These are phyloP conservation scores for Lachnellula willkommii DNA, from an alignment of 2,329 filamentous ascomycete genomes.

Conservation along the genomic window DNA sequence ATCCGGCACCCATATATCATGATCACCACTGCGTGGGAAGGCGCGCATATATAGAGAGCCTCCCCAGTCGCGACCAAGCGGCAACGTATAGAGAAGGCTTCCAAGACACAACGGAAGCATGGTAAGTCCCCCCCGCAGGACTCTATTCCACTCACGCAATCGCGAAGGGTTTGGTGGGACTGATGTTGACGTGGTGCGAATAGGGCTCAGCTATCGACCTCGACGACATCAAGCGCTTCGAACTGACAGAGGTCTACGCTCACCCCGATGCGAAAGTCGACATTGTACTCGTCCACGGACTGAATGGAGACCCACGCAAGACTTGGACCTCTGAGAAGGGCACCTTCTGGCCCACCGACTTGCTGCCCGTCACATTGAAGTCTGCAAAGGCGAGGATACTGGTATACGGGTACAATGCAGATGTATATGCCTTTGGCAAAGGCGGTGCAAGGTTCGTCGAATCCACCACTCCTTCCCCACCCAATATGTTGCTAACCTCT, in stretches of 20 bases:
- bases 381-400: slow-evolving; percentile 57
- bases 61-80: background rate
- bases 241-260: slow-evolving; percentile 53
- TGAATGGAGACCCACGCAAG: slow-evolving; percentile 58
- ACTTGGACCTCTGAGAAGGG: slow-evolving; percentile 54
- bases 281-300: slow-evolving; percentile 66
- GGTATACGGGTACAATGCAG: slow-evolving; percentile 71
- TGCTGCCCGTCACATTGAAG: slow-evolving; percentile 57
- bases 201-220: slow-evolving; percentile 45
- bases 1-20: background rate
- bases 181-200: slow-evolving; percentile 5
- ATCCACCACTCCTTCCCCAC: background rate
- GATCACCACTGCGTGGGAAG: background rate
- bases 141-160: background rate
- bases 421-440: slow-evolving; percentile 46
- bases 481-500: slow-evolving; percentile 5
- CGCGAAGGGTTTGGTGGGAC: background rate
- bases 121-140: slow-evolving; percentile 11
- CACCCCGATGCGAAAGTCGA: slow-evolving; percentile 56
- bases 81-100: background rate
- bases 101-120: slow-evolving; percentile 17
- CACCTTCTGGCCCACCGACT: slow-evolving; percentile 64
- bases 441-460: slow-evolving; percentile 33
- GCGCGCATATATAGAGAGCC: background rate
- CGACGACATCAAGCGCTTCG: slow-evolving; percentile 46